Percentiles rank a stretch among this genome's conserved stretches.
Evolutionary conservation across 2,329 filamentous ascomycete genomes (phyloP).

Genomic region (Byssochlamys sp.): DNA sequence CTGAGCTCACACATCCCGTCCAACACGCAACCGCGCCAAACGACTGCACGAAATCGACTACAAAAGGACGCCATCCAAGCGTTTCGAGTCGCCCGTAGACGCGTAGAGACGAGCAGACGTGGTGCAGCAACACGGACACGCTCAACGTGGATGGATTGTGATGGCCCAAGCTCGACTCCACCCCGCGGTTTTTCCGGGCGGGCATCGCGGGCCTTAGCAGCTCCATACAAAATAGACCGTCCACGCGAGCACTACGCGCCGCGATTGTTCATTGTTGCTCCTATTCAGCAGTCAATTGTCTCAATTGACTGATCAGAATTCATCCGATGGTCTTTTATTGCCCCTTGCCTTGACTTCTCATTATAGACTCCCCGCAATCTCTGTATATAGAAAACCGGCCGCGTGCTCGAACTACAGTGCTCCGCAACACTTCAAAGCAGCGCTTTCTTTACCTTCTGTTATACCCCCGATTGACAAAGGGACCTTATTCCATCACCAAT

Average conservation of each 20-base stretch:
- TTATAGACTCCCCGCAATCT: neutral
- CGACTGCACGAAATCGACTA: neutral
- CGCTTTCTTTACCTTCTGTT: neutral
- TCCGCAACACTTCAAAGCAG: neutral
- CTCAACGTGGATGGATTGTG: slow-evolving; percentile 6
- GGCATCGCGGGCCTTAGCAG: slow-evolving; percentile 4
- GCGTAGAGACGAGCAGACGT: slow-evolving; percentile 1
- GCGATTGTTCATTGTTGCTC: neutral
- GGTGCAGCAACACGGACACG: slow-evolving; percentile 4
- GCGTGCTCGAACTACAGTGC: neutral
- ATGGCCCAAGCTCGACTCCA: slow-evolving; percentile 7
- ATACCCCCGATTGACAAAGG: slow-evolving; percentile 1
- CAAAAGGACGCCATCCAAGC: neutral
- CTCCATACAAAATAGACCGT: slow-evolving; percentile 4
- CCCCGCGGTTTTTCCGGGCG: slow-evolving; percentile 6
- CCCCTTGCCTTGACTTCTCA: neutral
- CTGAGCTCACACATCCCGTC: neutral
- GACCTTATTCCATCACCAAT: neutral
- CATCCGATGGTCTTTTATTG: neutral
- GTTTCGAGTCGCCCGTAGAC: neutral
- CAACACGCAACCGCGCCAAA: neutral
- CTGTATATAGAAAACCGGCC: neutral
- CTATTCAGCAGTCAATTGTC: neutral
- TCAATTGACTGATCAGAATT: neutral
- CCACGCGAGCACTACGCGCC: slow-evolving; percentile 7